phyloP scores from a whole-genome alignment of 352 stramenopile species.

The Pythium aquatile region DNA sequence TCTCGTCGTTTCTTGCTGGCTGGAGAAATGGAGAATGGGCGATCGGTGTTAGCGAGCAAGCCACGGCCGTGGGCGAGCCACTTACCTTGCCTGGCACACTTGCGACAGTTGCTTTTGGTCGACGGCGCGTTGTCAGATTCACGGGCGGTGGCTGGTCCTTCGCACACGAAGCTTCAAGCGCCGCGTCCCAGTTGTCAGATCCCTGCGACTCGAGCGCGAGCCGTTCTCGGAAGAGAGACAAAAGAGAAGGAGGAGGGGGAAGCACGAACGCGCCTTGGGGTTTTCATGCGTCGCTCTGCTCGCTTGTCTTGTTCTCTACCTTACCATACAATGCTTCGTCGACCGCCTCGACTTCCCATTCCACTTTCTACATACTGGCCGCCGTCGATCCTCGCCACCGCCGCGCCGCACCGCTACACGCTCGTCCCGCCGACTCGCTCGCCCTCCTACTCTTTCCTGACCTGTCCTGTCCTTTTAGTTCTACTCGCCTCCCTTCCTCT shows the following conservation, averaged over 20 bases:
- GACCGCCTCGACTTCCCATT: conserved; percentile 3
- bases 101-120: neutral
- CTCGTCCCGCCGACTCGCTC: neutral
- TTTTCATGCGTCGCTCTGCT: conserved; percentile 21
- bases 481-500: neutral
- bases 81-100: neutral
- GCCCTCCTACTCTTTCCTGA: neutral
- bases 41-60: neutral
- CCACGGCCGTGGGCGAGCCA: neutral
- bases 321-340: conserved; percentile 18
- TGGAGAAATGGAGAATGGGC: conserved; percentile 8
- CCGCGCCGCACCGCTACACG: neutral
- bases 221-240: conserved; percentile 6
- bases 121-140: neutral
- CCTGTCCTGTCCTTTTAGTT: conserved; percentile 1
- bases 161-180: conserved; percentile 1
- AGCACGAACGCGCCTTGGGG: conserved; percentile 7
- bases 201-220: neutral
- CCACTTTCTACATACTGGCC: conserved; percentile 18
- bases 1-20: neutral
- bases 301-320: conserved; percentile 18
- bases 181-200: conserved; percentile 3
- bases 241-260: conserved; percentile 2
- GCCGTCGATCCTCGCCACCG: conserved; percentile 1
- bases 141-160: neutral